phyloP scores from a whole-genome alignment of 2,329 filamentous ascomycete species.

The Botrytis porri region DNA sequence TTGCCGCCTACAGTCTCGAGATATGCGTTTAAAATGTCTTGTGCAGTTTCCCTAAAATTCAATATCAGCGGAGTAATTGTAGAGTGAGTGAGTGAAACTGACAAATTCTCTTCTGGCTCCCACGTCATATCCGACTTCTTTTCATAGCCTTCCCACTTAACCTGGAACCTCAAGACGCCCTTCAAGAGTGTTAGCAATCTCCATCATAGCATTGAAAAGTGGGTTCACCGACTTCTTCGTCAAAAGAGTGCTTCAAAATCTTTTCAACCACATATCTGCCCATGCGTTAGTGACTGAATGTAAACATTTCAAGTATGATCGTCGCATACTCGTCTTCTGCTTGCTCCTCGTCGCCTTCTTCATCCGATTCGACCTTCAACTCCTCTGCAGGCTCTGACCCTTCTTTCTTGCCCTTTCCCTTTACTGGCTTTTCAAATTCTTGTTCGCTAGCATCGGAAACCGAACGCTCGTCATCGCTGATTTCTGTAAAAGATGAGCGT shows the following conservation, averaged over 20 bases:
- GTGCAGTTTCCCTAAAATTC: conserved; percentile 51
- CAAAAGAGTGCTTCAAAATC: conserved; percentile 64
- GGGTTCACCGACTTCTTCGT: conserved; percentile 48
- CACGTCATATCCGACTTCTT: conserved; percentile 69
- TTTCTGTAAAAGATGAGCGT: conserved; percentile 32
- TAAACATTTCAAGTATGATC: conserved; percentile 20
- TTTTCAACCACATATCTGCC: conserved; percentile 70
- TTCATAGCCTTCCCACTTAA: conserved; percentile 80
- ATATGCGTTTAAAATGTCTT: conserved; percentile 63
- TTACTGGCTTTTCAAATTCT: not conserved
- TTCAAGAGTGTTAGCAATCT: conserved; percentile 21
- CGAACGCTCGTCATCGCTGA: conserved; percentile 37
- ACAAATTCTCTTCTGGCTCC: conserved; percentile 73
- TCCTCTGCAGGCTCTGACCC: conserved; percentile 28
- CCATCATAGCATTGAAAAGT: not conserved
- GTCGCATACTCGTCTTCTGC: conserved; percentile 44
- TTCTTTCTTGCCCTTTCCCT: conserved; percentile 25
- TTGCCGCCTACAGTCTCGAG: conserved; percentile 61
- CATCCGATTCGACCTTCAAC: conserved; percentile 33
- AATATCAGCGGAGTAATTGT: conserved; percentile 20
- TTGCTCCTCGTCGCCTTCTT: conserved; percentile 39
- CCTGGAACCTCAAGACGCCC: conserved; percentile 58
- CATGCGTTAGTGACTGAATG: conserved; percentile 27
- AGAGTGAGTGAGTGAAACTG: conserved; percentile 39
- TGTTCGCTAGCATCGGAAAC: conserved; percentile 38